Evolutionary conservation across 1,284 basidiomycete genomes (phyloP).

Genomic region (Ceratobasidium sp.): DNA sequence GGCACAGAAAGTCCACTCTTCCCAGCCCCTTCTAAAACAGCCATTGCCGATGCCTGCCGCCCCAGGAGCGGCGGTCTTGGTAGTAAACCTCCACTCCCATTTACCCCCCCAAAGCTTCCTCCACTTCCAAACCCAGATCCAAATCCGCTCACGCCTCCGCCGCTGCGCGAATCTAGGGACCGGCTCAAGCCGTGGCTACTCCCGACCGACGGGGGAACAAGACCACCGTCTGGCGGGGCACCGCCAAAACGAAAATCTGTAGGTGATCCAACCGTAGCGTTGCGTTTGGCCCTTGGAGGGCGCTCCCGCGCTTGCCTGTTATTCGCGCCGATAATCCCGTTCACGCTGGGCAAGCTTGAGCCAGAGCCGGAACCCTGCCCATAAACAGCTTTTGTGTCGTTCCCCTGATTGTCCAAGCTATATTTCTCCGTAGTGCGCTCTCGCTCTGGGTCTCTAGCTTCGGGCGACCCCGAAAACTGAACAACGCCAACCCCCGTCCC

Average conservation of each 20-base stretch:
- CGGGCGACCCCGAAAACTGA: conserved; percentile 23
- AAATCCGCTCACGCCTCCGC: conserved; percentile 9
- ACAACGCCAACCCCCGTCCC: conserved; percentile 23
- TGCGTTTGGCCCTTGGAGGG: conserved; percentile 20
- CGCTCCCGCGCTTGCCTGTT: conserved; percentile 14
- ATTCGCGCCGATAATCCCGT: background rate
- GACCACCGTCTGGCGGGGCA: conserved; percentile 32
- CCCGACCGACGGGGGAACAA: conserved; percentile 18
- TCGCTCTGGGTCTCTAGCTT: background rate
- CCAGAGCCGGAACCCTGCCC: conserved; percentile 28
- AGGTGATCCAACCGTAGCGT: conserved; percentile 34
- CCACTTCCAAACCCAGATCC: background rate
- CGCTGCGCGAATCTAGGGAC: conserved; percentile 26
- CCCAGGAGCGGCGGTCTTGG: conserved; percentile 33
- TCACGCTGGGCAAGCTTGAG: conserved; percentile 11
- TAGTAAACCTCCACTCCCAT: conserved; percentile 1
- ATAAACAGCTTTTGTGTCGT: background rate
- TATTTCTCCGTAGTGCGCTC: background rate
- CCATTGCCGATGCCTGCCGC: conserved; percentile 43
- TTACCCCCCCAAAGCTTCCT: conserved; percentile 5
- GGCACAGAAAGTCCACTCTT: conserved; percentile 32
- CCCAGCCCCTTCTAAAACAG: conserved; percentile 33
- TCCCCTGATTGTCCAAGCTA: background rate
- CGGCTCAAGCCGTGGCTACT: conserved; percentile 27
- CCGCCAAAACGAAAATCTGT: conserved; percentile 34